Percentiles rank a stretch among this genome's conserved stretches.
phyloP scores from a whole-genome alignment of 352 stramenopile species.

The Phytophthora lateralis region DNA sequence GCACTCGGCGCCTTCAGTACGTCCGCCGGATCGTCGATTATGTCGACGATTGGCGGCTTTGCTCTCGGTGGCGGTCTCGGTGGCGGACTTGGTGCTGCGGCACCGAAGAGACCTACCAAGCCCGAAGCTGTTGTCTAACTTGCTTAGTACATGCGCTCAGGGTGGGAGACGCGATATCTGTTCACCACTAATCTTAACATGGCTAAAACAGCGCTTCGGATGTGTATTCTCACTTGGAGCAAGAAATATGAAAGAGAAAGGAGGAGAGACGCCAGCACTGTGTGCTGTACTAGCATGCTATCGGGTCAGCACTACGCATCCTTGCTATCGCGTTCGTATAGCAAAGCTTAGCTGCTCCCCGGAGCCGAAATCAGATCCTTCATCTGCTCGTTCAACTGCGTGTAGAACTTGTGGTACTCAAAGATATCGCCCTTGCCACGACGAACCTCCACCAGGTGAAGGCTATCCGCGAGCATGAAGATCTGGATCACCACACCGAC shows the following conservation, averaged over 20 bases:
- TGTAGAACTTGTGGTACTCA: constrained; percentile 92
- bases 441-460: constrained; percentile 89
- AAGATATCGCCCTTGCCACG: constrained; percentile 92
- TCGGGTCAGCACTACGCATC: constrained; percentile 23
- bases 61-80: constrained; percentile 50
- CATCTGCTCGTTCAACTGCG: constrained; percentile 88
- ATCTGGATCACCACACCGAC: constrained; percentile 91
- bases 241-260: constrained; percentile 32
- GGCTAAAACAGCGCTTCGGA: constrained; percentile 29
- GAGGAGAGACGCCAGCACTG: background rate
- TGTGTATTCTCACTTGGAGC: constrained; percentile 36
- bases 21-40: constrained; percentile 71
- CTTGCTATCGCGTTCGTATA: constrained; percentile 21
- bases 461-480: constrained; percentile 84
- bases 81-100: constrained; percentile 9
- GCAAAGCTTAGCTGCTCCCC: constrained; percentile 22
- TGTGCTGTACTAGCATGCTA: constrained; percentile 14
- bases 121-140: constrained; percentile 51
- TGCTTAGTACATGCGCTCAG: background rate
- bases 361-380: constrained; percentile 77
- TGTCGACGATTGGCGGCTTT: constrained; percentile 77
- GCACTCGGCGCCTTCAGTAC: constrained; percentile 70
- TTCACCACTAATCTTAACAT: constrained; percentile 25
- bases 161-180: constrained; percentile 5
- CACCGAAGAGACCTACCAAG: constrained; percentile 27